Evolutionary conservation across 1,284 basidiomycete species (phyloP), one percentile per base, ranked within the genome.

Genomic region (Taiwanofungus camphoratus): DNA sequence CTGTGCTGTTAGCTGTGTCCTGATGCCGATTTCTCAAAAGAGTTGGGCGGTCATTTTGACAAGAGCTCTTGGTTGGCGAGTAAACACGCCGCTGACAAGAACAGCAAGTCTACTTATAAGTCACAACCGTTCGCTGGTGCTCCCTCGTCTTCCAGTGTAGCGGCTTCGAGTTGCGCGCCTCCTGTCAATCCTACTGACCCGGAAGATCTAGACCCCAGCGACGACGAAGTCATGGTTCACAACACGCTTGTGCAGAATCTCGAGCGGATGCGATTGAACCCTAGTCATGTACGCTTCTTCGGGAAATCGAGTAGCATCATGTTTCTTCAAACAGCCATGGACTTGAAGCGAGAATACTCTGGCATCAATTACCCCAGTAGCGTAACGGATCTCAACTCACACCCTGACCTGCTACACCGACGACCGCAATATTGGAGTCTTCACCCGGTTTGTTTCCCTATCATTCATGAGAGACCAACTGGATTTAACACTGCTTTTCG

Each of bases 301-400:
- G 75, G 75, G 47, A 74, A 75, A 57, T 73, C 73, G 1, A 75
- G 73, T 39, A 70, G 72, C 16, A 66, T 73, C 7, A 69, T 70
- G 48, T 67, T 77, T 40, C 63, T 77, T 30, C 66, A 69, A 46
- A 66, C 69, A 3, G 70, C 77, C 34, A 65, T 74, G 50, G 69
- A 73, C 46, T 64, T 77, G 47, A 77, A 74, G 53, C 69, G 70
- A 27, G 69, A 71, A 39, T 66, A 65, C 41, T 55, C 61, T 15
- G 65, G 65, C 19, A 34, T 48, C 11, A 51, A 33, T 18, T 50
- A 21, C 40, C 42, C 13, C 45, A 38, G 50, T 52, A 6, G 9
- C 19, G 30, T 42, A 38, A 36, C 42, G 33, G 49, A 60, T 18
- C 35, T 44, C 19, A 46, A 49, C 33, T 24, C 49, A 15, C 46